Base-by-base conservation (phyloP, 306 rosid species). In the Astragalus membranaceus region DNA sequence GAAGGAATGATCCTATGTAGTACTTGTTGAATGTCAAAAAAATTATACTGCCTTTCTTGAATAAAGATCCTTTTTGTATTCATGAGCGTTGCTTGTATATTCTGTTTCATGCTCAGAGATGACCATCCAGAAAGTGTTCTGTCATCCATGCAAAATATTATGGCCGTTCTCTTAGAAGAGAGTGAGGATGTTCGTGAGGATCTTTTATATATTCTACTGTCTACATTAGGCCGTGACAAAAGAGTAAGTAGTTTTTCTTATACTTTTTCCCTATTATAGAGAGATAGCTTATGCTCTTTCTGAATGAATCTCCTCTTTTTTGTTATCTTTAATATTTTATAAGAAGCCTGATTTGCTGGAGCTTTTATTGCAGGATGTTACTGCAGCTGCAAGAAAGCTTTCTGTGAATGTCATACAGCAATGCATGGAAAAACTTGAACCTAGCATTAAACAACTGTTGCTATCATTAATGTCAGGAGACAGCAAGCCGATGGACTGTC, bases 101-200 rank as follows among this genome's bases (percentile, higher is more conserved):
- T 66, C 65, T 74, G 47, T 75, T 30, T 48, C 50, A 46, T 75
- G 44, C 77, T 75, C 96, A 94, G 99, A 74, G 97, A 94, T 80
- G 96, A 94, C 77, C 99, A 88, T 84, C 91, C 88, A 11, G 97
- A 94, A 75, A 91, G 86, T 82, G 95, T 91, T 71, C 66, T 91
- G 75, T 86, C 92, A 61, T 85, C 97, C 56, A 94, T 94, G 99
- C 88, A 94, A 80, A 83, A 81, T 15, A 91, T 94, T 68, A 94
- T 94, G 99, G 82, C 69, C 14, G 92, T 87, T 74, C 95, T 94
- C 36, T 70, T 94, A 66, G 99, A 89, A 83, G 96, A 91, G 87
- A 94, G 99, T 63, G 99, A 94, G 86, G 99, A 87, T 68, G 70
- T 91, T 20, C 82, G 53, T 41, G 87, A 85, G 39, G 92, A 86